phyloP scores from a whole-genome alignment of 2,329 filamentous ascomycete genomes.

The Penicillium thymicola region DNA sequence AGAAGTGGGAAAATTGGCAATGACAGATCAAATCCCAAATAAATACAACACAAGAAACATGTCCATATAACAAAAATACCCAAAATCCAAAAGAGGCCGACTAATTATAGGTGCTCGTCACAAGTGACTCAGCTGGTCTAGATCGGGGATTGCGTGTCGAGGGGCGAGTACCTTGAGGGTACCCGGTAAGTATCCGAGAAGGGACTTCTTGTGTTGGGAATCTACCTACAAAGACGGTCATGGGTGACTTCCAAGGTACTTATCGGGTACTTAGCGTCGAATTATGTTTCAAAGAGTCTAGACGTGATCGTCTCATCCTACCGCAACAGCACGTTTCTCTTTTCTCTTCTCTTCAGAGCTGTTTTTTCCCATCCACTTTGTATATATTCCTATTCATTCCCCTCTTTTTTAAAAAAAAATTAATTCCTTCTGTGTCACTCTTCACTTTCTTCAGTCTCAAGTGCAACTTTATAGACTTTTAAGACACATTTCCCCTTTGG shows the following conservation, averaged over 20 bases:
- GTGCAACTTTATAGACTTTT: neutral
- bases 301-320: constrained; percentile 13
- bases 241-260: neutral
- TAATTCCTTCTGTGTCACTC: neutral
- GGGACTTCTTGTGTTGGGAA: neutral
- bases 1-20: neutral
- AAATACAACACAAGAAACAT: too few species aligned
- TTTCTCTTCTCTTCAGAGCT: neutral
- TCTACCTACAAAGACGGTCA: too few species aligned
- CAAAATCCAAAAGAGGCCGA: neutral
- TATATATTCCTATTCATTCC: neutral
- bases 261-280: neutral
- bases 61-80: too few species aligned
- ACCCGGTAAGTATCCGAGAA: neutral
- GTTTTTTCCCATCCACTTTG: neutral
- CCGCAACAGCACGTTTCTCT: constrained; percentile 7
- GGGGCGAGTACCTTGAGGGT: neutral
- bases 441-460: neutral
- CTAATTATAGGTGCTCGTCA: neutral
- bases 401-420: neutral
- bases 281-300: constrained; percentile 1
- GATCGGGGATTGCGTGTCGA: constrained; percentile 4
- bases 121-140: constrained; percentile 9
- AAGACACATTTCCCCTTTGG: neutral
- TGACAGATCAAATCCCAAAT: neutral